Conservation (phyloP, 2,329 filamentous ascomycete species). For the Aspergillus fischeri region DNA sequence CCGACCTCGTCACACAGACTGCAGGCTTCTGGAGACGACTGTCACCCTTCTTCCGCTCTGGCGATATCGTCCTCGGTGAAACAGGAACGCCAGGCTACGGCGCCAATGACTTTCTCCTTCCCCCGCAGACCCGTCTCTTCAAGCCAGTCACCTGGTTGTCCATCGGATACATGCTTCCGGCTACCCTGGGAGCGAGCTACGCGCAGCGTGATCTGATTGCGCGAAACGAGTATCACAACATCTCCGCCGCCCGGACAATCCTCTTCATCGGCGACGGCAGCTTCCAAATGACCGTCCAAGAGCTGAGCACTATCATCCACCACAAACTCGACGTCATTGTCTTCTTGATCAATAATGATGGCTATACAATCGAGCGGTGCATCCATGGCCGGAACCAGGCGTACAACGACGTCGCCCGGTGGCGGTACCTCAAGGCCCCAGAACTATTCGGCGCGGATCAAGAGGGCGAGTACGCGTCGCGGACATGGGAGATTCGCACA, state of each 20-base stretch:
- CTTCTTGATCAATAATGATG: constrained; percentile 57
- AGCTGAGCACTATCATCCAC: constrained; percentile 60
- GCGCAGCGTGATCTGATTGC: constrained; percentile 39
- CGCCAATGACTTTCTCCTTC: constrained; percentile 48
- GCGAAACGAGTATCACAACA: constrained; percentile 11
- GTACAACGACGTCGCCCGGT: constrained; percentile 55
- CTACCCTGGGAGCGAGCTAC: constrained; percentile 52
- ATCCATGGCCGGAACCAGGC: constrained; percentile 52
- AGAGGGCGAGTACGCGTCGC: constrained; percentile 32
- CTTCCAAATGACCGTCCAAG: constrained; percentile 64
- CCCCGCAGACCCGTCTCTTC: constrained; percentile 46
- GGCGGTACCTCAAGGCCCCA: constrained; percentile 50
- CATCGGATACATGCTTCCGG: constrained; percentile 59
- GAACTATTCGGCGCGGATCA: constrained; percentile 45
- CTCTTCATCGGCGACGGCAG: constrained; percentile 62
- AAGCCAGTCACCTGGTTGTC: constrained; percentile 56
- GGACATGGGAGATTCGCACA: constrained; percentile 40
- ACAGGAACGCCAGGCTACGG: constrained; percentile 58
- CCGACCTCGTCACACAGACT: constrained; percentile 43
- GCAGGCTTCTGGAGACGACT: constrained; percentile 49
- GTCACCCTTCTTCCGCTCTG: constrained; percentile 45
- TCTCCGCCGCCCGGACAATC: constrained; percentile 43
- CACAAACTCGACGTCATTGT: constrained; percentile 47
- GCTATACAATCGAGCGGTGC: constrained; percentile 56
- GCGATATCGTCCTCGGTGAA: constrained; percentile 56